Base-by-base conservation (phyloP, 2,329 filamentous ascomycete species). In the Pseudovirgaria hyperparasitica region DNA sequence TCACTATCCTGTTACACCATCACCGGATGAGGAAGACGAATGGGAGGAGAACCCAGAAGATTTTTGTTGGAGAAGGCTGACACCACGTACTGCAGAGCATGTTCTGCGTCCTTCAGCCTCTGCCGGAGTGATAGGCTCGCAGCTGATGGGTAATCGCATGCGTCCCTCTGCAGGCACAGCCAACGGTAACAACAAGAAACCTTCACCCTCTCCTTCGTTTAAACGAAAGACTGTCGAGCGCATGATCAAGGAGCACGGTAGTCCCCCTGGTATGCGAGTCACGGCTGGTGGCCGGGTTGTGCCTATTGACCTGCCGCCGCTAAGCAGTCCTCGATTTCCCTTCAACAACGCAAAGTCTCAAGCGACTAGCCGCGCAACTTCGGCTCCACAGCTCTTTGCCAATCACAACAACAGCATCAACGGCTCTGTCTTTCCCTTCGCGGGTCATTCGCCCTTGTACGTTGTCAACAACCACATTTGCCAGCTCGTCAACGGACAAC, bases 261-360 rank as follows among this genome's bases (percentile, higher is more conserved):
- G 62, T 19, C 62, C 62, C 19, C 58, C 57, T 13, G 59, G 62
- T 31, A 45, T 65, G 29, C 58, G 62, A 30, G 62, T 66, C 22
- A 66, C 62, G 25, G 62, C 62, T 34, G 62, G 62, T 20, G 62
- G 62, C n/a, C 56, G 61, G 11, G 58, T 66, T 33, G 62, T 66
- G n/a, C 61, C 62, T 9, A 62, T 54, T 27, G 62, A 55, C 32
- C 41, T 53, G 26, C 43, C 43, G 22, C 45, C 43, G n/a, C 36
- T 54, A 15, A 37, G 38, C 22, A 44, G 40, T 27, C 34, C 43
- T 12, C 43, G 46, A 28, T 49, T 44, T 32, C 40, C 37, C 16
- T n/a, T 23, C 29, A 44, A 48, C 40, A 48, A 40, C 33, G 42
- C 44, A 38, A 48, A 41, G 24, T 33, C 41, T 9, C 40, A 41